Evolutionary conservation across 1,284 basidiomycete species (phyloP), one percentile per base, ranked within the genome.

Genomic region (Trichosporon inkin): DNA sequence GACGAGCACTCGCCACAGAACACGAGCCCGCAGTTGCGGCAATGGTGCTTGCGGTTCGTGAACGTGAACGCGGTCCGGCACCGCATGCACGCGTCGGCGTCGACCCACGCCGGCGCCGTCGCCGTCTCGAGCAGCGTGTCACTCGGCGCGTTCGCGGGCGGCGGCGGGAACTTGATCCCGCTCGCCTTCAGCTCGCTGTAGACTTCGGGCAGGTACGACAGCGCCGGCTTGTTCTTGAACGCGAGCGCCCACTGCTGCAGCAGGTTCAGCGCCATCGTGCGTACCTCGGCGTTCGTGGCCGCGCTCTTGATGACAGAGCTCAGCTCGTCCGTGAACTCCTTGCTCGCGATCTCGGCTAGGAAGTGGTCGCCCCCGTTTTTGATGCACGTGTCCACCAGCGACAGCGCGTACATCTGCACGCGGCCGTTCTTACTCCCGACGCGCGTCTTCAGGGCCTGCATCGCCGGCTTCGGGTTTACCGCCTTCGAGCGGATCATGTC

Each of bases 321-420:
- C 67, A 78, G 68, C 62, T 92, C 91, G 76, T 98, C 94, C 78
- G 95, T 88, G 74, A 98, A 95, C 73, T 96, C 93, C 62, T 89
- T 84, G 13, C 90, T 91, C 3, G 88, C 86, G 53, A 95, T 80
- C 73, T 94, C 91, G 2, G 78, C 77, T 49, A 99, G 80, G 71
- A 99, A 99, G 58, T 87, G 86, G 67, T 97, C 92, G 0, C 96
- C 96, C 10, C 92, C 92, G 71, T 99, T 99, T 86, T 99, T 99
- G 78, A 99, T 85, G 70, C 92, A 96, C 11, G 88, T 84, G 79
- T 99, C 96, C 55, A 90, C 87, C 54, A 98, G 81, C 90, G 93
- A 83, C 20, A 97, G 83, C 14, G 91, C 86, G 59, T 95, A 82
- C 51, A 96, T 82, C 77, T 94, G 92, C 10, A 97, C 93, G 68